A percentile compares a stretch with the other conserved stretches of the same genome.
These are phyloP conservation scores for Physocladia obscura DNA, from an alignment of 192 early-diverging fungal genomes.

Conservation along the genomic window DNA sequence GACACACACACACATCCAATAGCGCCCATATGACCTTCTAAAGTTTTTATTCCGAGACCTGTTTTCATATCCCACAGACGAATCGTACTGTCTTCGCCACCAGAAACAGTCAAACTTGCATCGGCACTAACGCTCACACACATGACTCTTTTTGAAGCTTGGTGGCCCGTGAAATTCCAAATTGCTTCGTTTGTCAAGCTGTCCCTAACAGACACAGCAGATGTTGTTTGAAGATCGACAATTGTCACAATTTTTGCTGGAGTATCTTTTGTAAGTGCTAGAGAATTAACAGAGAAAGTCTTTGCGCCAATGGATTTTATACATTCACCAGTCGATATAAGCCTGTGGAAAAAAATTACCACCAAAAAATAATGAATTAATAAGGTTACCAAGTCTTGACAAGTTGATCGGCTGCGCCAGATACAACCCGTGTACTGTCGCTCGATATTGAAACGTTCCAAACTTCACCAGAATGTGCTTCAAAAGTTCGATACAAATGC, in stretches of 20 bases:
- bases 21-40: constrained; percentile 25
- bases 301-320: constrained; percentile 10
- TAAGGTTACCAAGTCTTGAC: constrained; percentile 25
- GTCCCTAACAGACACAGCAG: background rate
- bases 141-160: background rate
- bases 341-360: background rate
- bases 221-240: background rate
- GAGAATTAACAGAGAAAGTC: constrained; percentile 10
- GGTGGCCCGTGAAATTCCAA: constrained; percentile 1
- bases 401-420: constrained; percentile 12
- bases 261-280: constrained; percentile 8
- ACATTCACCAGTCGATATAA: constrained; percentile 13
- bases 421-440: constrained; percentile 17
- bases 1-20: constrained; percentile 18
- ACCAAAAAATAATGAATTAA: too few relatives aligned
- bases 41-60: constrained; percentile 25
- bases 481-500: constrained; percentile 9
- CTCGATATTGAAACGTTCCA: constrained; percentile 19
- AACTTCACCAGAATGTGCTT: constrained; percentile 20
- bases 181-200: background rate
- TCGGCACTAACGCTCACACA: constrained; percentile 15
- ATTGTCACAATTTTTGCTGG: constrained; percentile 5
- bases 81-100: constrained; percentile 21
- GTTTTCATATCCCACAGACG: constrained; percentile 20
- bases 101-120: constrained; percentile 3